A percentile compares a stretch with the other conserved stretches of the same genome.
phyloP scores from a whole-genome alignment of 495 filamentous ascomycete species.

The Hypomontagnella submonticulosa region DNA sequence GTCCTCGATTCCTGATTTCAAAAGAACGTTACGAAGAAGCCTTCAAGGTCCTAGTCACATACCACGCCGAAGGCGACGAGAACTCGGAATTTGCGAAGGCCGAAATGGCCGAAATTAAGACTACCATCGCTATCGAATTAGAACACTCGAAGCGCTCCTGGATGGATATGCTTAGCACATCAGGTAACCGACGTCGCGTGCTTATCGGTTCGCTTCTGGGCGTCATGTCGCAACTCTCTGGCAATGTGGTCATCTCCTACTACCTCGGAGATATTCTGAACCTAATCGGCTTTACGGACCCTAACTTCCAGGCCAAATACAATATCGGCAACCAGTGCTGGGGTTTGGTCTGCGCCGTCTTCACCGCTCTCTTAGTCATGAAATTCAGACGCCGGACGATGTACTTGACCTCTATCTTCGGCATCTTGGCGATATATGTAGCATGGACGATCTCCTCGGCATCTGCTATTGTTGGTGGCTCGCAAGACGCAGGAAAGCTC shows the following conservation, averaged over 20 bases:
- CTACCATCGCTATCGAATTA: slow-evolving; percentile 66
- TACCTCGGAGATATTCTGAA: slow-evolving; percentile 59
- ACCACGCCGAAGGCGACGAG: slow-evolving; percentile 69
- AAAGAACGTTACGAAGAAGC: slow-evolving; percentile 70
- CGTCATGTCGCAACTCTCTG: slow-evolving; percentile 73
- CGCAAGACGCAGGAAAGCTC: slow-evolving; percentile 55
- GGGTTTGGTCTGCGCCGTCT: slow-evolving; percentile 59
- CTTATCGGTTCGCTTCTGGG: slow-evolving; percentile 68
- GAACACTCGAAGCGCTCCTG: slow-evolving; percentile 65
- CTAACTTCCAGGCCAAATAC: slow-evolving; percentile 60
- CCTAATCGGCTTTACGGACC: slow-evolving; percentile 56
- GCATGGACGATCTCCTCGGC: slow-evolving; percentile 64
- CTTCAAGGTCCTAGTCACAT: slow-evolving; percentile 65
- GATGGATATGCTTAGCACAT: slow-evolving; percentile 63
- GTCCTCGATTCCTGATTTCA: slow-evolving; percentile 68
- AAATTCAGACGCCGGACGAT: slow-evolving; percentile 62
- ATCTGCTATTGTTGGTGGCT: slow-evolving; percentile 52
- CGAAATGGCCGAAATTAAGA: slow-evolving; percentile 70
- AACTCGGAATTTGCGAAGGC: slow-evolving; percentile 67
- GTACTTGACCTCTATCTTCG: slow-evolving; percentile 60
- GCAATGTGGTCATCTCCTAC: slow-evolving; percentile 71
- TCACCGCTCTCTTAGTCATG: slow-evolving; percentile 58
- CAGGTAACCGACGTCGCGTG: slow-evolving; percentile 67
- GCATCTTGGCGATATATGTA: slow-evolving; percentile 60
- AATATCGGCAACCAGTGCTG: slow-evolving; percentile 65